Conservation (phyloP, 1,284 basidiomycete genomes). For the Puccinia polysora region DNA sequence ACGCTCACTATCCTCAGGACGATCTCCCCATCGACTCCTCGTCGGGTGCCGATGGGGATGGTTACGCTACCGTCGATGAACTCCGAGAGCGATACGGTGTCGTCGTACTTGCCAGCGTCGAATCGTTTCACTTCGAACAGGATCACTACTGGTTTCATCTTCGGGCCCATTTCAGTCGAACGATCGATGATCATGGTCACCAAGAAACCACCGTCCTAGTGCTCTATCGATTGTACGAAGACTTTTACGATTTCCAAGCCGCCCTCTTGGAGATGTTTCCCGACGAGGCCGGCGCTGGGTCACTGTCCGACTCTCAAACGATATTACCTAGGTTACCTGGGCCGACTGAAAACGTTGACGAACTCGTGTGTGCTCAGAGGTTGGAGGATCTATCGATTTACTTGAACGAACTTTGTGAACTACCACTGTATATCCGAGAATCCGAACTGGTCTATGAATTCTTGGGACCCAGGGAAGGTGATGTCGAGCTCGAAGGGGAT, state of each 20-base stretch:
- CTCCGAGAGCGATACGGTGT: constrained; percentile 36
- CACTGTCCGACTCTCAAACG: constrained; percentile 57
- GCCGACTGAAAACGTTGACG: constrained; percentile 73
- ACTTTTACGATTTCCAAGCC: constrained; percentile 98
- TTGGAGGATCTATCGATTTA: constrained; percentile 84
- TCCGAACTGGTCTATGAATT: constrained; percentile 77
- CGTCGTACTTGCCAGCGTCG: constrained; percentile 64
- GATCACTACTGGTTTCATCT: constrained; percentile 94
- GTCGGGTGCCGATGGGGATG: constrained; percentile 16
- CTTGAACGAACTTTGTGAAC: constrained; percentile 69
- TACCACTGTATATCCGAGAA: constrained; percentile 71
- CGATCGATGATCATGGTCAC: constrained; percentile 53
- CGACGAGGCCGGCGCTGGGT: constrained; percentile 68
- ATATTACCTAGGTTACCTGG: constrained; percentile 98
- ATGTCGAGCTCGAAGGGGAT: constrained; percentile 62
- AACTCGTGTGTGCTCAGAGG: constrained; percentile 74
- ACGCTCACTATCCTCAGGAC: constrained; percentile 53
- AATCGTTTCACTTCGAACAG: constrained; percentile 93
- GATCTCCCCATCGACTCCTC: constrained; percentile 47
- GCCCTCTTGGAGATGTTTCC: constrained; percentile 78
- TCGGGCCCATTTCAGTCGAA: constrained; percentile 76
- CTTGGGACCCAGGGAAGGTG: constrained; percentile 78
- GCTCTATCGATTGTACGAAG: constrained; percentile 91
- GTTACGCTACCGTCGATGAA: constrained; percentile 38
- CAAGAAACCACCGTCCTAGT: constrained; percentile 63